Percentiles rank a stretch among this genome's conserved stretches.
Conservation (phyloP, 768 basidiomycete genomes). For the Kwoniella mangroviensis region DNA sequence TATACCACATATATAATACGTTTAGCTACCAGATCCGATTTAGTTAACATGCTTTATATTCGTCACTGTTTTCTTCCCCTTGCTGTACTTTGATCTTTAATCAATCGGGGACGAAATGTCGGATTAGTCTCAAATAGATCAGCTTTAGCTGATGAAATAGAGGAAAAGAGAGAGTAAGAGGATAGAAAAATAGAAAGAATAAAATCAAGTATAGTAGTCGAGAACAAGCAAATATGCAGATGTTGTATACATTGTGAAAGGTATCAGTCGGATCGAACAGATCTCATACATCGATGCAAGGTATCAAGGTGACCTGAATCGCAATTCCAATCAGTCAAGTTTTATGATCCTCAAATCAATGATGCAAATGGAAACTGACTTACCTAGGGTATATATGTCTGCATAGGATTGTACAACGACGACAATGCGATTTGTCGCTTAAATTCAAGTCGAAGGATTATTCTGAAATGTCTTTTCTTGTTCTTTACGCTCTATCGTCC, state of each 20-base stretch:
- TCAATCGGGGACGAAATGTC: not conserved
- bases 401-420: too few species aligned
- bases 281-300: not conserved
- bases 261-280: too few species aligned
- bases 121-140: not conserved
- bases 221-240: not conserved
- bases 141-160: not conserved
- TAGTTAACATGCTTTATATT: not conserved
- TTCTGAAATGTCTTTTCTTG: not conserved
- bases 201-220: not conserved
- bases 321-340: too few species aligned
- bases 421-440: too few species aligned
- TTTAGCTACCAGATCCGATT: not conserved
- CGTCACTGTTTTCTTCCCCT: not conserved
- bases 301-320: not conserved
- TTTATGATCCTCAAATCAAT: too few species aligned
- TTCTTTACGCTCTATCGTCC: conserved; percentile 13
- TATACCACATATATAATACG: not conserved
- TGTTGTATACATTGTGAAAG: not conserved
- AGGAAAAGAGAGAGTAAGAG: not conserved
- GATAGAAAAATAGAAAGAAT: not conserved
- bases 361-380: too few species aligned
- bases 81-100: not conserved
- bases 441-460: not conserved
- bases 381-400: not conserved